Base-by-base conservation (phyloP, 1,139 yeast species). In the Saccharomyces hybrid region DNA sequence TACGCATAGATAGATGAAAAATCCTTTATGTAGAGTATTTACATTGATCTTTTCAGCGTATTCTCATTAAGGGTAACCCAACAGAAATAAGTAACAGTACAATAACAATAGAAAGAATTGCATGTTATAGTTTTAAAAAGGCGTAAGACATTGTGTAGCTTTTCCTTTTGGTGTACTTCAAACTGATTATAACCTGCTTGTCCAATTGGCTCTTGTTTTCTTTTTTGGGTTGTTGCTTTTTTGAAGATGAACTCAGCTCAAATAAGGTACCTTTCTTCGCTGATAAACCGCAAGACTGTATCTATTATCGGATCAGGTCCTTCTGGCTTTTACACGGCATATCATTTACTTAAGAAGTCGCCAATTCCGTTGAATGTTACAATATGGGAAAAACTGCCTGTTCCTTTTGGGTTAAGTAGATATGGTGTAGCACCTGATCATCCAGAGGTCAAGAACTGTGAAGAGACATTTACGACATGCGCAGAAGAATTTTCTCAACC, bases 341-440 rank as follows among this genome's bases (percentile, higher is more conserved):
- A 87, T 61, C 84, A 88, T 54, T 70, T 91, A 16, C 73, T 91
- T 49, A 81, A 81, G 59, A 80, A 80, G 55, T 62, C 74, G 12
- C 71, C 75, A 9, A 69, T 81, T 60, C 72, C 77, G n/a, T 62
- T 83, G 12, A 69, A 78, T 56, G 72, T 84, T 11, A 86, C 84
- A 57, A 73, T 86, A 62, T 90, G 84, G 74, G 99, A 93, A 65
- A 77, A 83, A 57, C 74, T 86, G 42, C 96, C 98, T 0, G 84
- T 91, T 2, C 99, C 99, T 0, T 93, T 80, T 72, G 99, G 99
- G 0, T 75, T 93, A 42, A 84, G 93, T 51, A 73, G 99, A 48
- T 91, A 82, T 67, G 99, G 99, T 1, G 98, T 93, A n/a, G 98
- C 99, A 0, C 99, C 99, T 1, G 99, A 93, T 71, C 99, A 93